Evolutionary conservation across 2,329 filamentous ascomycete genomes (phyloP).

Genomic region (Zelopaecilomyces penicillatus): DNA sequence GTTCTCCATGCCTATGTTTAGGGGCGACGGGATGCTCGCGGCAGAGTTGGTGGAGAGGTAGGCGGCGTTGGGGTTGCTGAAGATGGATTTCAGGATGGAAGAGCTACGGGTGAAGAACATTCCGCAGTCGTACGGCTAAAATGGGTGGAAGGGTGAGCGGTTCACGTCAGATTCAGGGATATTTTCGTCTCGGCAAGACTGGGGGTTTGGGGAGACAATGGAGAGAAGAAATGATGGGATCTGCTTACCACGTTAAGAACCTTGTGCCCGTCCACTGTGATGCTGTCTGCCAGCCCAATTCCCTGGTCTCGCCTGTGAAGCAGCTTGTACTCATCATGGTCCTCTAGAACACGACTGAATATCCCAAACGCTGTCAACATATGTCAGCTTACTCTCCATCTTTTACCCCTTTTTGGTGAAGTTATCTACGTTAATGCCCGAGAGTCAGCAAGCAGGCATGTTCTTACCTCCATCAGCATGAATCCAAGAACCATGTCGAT

Average conservation of each 20-base stretch:
- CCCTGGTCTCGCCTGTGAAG: constrained; percentile 48
- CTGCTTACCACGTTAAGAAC: constrained; percentile 71
- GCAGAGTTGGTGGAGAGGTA: constrained; percentile 53
- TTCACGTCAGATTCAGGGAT: too few relatives aligned
- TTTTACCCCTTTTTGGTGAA: too few relatives aligned
- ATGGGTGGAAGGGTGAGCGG: background rate
- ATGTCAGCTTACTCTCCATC: constrained; percentile 1
- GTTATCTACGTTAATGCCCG: too few relatives aligned
- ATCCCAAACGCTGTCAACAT: constrained; percentile 64
- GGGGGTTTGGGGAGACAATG: background rate
- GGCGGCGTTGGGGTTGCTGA: constrained; percentile 76
- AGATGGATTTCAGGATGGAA: constrained; percentile 51
- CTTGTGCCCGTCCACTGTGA: constrained; percentile 82
- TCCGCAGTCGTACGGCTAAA: constrained; percentile 77
- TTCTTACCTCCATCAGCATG: constrained; percentile 70
- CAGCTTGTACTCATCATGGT: constrained; percentile 44
- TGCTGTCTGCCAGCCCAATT: constrained; percentile 76
- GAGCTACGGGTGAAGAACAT: constrained; percentile 72
- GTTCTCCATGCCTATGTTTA: constrained; percentile 86
- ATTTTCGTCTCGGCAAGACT: too few relatives aligned
- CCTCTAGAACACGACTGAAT: constrained; percentile 60
- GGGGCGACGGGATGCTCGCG: constrained; percentile 59
- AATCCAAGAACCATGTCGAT: constrained; percentile 71
- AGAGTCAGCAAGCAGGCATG: background rate
- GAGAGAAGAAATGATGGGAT: background rate